Evolutionary conservation across 2,329 filamentous ascomycete genomes (phyloP), one percentile per base, ranked within the genome.

Genomic region (Aspergillus viridinutans): DNA sequence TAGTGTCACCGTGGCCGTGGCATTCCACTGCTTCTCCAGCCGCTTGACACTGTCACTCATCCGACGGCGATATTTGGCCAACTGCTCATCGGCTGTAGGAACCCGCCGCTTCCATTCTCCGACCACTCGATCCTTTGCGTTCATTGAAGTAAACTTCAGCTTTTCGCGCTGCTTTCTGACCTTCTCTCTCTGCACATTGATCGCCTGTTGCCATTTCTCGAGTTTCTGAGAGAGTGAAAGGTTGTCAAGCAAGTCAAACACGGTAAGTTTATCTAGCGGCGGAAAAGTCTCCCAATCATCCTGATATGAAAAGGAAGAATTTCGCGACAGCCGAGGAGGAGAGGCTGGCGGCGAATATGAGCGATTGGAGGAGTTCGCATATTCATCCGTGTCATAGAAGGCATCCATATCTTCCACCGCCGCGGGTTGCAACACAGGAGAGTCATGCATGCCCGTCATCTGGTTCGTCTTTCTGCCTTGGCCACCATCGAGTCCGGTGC

Each of bases 211-310:
- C 62, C 97, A 82, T 78, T 90, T 94, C 75, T 97, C 94, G 21
- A 99, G 83, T 66, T 93, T 90, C 68, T 96, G 90, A 1, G 92
- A 89, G 32, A 99, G 80, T 5, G 92, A 90, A 61, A 99, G 76
- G 72, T 97, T 97, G 76, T 97, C 93, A 63, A 99, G 84, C 50
- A 99, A 82, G 70, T 99, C 94, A 67, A 99, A 91, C 57, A 97
- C 85, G 42, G 90, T 92, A 54, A 99, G 80, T 52, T 91, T 89
- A 72, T 99, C 94, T 25, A 97, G 80, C 0, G 93, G 92, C 9
- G 92, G 90, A 60, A 95, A 89, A 23, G 85, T 81, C 61, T 96
- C 91, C 84, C 90, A 94, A 70, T 93, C 91, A 66, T 94, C 90
- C 56, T 94, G 90, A 67, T 91, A 91, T n/a, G 86, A 92, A 72